phyloP scores from a whole-genome alignment of 1,284 basidiomycete genomes.

The Ustilago sp. region DNA sequence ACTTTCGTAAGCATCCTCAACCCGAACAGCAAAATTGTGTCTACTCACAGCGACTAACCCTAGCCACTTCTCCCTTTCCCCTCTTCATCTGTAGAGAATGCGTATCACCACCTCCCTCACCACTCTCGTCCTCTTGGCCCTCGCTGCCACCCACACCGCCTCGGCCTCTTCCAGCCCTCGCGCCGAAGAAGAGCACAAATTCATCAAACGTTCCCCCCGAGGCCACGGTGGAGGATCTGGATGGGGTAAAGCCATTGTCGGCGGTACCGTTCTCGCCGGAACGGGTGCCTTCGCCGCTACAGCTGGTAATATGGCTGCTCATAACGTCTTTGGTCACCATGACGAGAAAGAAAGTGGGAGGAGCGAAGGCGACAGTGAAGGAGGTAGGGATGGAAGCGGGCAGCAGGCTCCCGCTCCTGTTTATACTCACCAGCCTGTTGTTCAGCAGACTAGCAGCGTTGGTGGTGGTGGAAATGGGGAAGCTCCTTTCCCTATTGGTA shows the following conservation, averaged over 20 bases:
- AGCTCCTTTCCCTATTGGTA: neutral
- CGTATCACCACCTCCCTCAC: constrained; percentile 7
- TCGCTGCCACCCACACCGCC: neutral
- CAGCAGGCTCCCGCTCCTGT: neutral
- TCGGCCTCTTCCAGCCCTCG: neutral
- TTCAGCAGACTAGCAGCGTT: neutral
- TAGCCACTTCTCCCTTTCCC: neutral
- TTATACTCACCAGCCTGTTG: neutral
- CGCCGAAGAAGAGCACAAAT: constrained; percentile 21
- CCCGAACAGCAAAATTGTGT: neutral
- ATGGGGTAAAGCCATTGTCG: neutral
- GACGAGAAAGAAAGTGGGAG: neutral
- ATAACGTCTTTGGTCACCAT: constrained; percentile 12
- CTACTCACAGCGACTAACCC: constrained; percentile 13
- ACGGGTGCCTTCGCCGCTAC: constrained; percentile 26
- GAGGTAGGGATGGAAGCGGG: neutral
- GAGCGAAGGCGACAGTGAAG: neutral
- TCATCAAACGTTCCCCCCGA: constrained; percentile 27
- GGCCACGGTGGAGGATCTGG: constrained; percentile 10
- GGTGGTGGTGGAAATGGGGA: neutral
- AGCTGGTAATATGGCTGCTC: constrained; percentile 18
- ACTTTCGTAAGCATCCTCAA: neutral
- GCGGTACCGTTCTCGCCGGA: constrained; percentile 20
- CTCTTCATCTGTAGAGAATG: constrained; percentile 4
- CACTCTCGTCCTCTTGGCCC: constrained; percentile 5